These are phyloP conservation scores for Parietaria judaica DNA, from an alignment of 306 rosid genomes.

Conservation along the genomic window DNA sequence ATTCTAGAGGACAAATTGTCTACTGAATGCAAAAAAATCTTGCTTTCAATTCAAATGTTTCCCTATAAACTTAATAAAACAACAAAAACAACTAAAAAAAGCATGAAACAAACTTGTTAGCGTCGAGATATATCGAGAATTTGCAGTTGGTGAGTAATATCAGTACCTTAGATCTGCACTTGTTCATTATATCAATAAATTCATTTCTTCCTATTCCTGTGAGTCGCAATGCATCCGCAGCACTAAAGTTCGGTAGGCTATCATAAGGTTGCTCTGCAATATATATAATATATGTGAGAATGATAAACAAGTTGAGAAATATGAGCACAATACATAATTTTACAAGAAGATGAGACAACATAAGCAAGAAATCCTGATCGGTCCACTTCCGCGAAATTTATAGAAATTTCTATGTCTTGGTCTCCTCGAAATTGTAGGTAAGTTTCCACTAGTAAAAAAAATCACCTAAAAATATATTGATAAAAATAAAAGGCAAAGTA, in stretches of 20 bases:
- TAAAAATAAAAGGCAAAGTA: constrained; percentile 17
- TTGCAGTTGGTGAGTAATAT: constrained; percentile 5
- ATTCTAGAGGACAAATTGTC: background rate
- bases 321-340: background rate
- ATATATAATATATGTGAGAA: constrained; percentile 24
- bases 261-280: constrained; percentile 95
- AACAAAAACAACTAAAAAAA: background rate
- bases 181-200: constrained; percentile 95
- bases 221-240: constrained; percentile 90
- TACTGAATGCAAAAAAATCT: background rate
- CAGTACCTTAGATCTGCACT: constrained; percentile 90
- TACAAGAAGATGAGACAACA: background rate
- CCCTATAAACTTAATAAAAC: background rate
- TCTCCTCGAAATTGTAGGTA: background rate
- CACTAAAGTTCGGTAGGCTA: constrained; percentile 98
- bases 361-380: background rate
- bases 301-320: constrained; percentile 3
- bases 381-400: background rate
- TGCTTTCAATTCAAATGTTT: background rate
- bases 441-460: constrained; percentile 1
- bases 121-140: constrained; percentile 3
- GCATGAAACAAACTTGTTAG: background rate
- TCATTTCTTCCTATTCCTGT: constrained; percentile 94
- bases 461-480: constrained; percentile 20
- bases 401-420: background rate